phyloP scores from a whole-genome alignment of 2,329 filamentous ascomycete genomes.

The Tolypocladium inflatum region DNA sequence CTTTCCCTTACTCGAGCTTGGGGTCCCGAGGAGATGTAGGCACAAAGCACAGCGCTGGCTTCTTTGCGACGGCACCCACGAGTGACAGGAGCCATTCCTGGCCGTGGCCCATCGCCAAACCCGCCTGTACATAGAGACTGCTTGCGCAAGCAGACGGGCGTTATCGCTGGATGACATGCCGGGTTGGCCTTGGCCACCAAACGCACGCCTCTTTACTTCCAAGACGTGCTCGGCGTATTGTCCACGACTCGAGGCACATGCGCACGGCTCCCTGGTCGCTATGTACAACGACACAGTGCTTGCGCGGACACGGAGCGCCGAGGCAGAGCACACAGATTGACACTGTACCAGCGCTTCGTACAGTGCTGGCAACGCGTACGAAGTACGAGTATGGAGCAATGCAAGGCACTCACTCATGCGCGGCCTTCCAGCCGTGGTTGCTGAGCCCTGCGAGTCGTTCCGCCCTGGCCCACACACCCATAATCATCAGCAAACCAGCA shows the following conservation, averaged over 20 bases:
- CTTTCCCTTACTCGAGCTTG: not conserved
- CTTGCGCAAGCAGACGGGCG: not conserved
- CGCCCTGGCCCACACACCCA: not conserved
- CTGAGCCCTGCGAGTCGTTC: not conserved
- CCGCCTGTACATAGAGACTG: not conserved
- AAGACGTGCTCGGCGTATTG: not conserved
- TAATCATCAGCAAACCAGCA: constrained; percentile 7
- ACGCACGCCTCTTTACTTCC: not conserved
- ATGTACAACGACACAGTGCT: not conserved
- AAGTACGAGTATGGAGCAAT: no score
- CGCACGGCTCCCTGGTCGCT: not conserved
- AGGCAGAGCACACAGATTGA: not conserved
- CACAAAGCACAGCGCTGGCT: not conserved
- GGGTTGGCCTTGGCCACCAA: not conserved
- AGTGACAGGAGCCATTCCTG: not conserved
- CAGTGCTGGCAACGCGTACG: not conserved
- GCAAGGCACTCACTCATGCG: not conserved
- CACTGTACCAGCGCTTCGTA: not conserved
- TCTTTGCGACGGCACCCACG: not conserved
- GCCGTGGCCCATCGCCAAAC: not conserved
- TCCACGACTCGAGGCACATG: not conserved
- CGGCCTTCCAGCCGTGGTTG: not conserved
- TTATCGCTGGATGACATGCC: not conserved
- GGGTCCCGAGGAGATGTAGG: not conserved
- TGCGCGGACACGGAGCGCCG: not conserved